Evolutionary conservation across 2,329 filamentous ascomycete species (phyloP), one percentile per base, ranked within the genome.

Genomic region (Beauveria sp.): DNA sequence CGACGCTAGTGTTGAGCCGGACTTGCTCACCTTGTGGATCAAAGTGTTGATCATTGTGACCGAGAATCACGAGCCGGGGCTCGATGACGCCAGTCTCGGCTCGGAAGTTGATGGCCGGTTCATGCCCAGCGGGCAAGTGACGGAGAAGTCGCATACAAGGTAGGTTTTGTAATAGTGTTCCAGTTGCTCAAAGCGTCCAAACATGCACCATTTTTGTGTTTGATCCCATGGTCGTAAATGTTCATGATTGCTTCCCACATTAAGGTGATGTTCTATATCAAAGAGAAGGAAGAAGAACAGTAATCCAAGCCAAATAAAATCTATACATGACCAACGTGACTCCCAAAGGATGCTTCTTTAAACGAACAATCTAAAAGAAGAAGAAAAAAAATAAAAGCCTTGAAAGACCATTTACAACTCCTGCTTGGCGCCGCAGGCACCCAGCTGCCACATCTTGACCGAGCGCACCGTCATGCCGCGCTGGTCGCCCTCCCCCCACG

Each of bases 381-480:
- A 47, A 14, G 3, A 52, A 8, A 43, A 43, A 50, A 40, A 16
- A 49, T 14, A 5, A 1, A 2, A 12, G 12, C 4, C 34, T n/a
- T 28, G 16, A 22, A 46, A 34, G 7, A n/a, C 18, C 2, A 12
- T 26, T 38, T 43, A 60, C 43, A 63, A 24, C 50, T 63, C 61
- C 42, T 54, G 38, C 20, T 54, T 60, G 9, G 20, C 8, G 12
- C 61, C 61, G n/a, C 66, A 61, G 1, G 57, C 57, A n/a, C 73
- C 73, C 42, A 70, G 64, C 66, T 76, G 73, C 78, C 77, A 80
- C 77, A 80, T 80, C 69, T 74, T 77, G 51, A 80, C 77, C 38
- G 71, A 76, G 63, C 73, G 72, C 47, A 81, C 74, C 16, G 74
- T 77, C 77, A 81, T 77, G 57, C 76, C 78, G 20, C 74, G 72